Evolutionary conservation across 192 early-diverging fungal genomes (phyloP).

Genomic region (Coemansia sp.): DNA sequence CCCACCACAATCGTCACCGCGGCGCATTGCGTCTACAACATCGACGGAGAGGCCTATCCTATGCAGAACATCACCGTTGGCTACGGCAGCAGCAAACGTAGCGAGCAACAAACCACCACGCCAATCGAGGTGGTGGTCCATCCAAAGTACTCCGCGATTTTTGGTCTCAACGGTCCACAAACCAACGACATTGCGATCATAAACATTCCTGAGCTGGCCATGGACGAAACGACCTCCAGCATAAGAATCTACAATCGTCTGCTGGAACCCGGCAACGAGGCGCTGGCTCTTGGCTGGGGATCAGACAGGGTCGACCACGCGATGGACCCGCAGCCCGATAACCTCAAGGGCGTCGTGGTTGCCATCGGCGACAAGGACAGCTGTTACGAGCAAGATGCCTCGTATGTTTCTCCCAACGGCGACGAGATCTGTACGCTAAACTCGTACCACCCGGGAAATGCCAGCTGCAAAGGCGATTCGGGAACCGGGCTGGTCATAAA

Average conservation of each 20-base stretch:
- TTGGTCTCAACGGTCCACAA: no score
- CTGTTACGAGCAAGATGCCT: neutral
- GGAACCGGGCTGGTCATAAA: neutral
- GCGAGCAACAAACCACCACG: neutral
- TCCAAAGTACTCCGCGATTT: neutral
- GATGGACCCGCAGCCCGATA: neutral
- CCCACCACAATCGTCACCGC: slow-evolving; percentile 13
- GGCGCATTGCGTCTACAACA: slow-evolving; percentile 11
- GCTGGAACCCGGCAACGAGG: neutral
- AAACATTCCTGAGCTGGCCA: neutral
- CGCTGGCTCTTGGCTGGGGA: slow-evolving; percentile 5
- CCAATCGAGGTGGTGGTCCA: neutral
- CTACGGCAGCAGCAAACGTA: slow-evolving; percentile 14
- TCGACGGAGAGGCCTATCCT: neutral
- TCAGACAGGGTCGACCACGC: neutral
- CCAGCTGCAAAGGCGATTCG: slow-evolving; percentile 11
- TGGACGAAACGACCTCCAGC: neutral
- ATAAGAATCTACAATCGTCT: neutral
- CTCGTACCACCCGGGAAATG: neutral
- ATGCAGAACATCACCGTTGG: slow-evolving; percentile 1
- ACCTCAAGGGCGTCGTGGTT: slow-evolving; percentile 2
- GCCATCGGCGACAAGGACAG: neutral
- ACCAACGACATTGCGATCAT: slow-evolving; percentile 2
- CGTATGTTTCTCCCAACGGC: slow-evolving; percentile 4
- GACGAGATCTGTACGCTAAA: slow-evolving; percentile 5